phyloP scores from a whole-genome alignment of 176 grass and related monocot species.

The Zea luxurians region DNA sequence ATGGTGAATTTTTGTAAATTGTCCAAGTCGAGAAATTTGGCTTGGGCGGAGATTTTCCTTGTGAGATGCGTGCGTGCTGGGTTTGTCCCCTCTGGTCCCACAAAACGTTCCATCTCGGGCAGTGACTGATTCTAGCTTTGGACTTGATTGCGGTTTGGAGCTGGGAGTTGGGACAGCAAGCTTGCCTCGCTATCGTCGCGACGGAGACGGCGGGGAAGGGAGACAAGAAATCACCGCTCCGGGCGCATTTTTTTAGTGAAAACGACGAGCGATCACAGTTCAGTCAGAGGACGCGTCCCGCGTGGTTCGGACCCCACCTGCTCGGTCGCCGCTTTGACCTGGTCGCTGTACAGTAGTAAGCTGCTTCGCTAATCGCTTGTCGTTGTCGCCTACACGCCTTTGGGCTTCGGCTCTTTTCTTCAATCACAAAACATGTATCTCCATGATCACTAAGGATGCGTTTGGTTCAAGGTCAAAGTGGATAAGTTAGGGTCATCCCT shows the following conservation, averaged over 20 bases:
- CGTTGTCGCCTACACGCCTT: neutral
- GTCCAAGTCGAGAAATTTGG: neutral
- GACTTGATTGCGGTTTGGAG: neutral
- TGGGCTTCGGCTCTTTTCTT: neutral
- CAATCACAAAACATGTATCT: too few relatives aligned
- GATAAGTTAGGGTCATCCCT: too few relatives aligned
- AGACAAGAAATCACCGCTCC: neutral
- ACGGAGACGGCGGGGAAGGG: constrained; percentile 10
- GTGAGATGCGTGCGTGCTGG: neutral
- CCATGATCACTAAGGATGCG: too few relatives aligned
- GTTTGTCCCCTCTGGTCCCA: neutral
- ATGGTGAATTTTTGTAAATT: too few relatives aligned
- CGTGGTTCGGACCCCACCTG: constrained; percentile 23
- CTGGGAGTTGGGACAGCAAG: neutral
- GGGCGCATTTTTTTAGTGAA: neutral
- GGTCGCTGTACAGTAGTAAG: neutral
- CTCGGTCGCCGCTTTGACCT: neutral
- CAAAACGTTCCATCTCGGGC: neutral
- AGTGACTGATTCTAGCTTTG: neutral
- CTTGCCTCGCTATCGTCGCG: neutral
- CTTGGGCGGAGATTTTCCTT: neutral
- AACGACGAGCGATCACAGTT: neutral
- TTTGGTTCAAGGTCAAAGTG: too few relatives aligned
- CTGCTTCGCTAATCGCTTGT: neutral
- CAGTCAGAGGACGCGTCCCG: neutral